phyloP scores from a whole-genome alignment of 75 land plant species.

The Chamaecyparis obtusa region DNA sequence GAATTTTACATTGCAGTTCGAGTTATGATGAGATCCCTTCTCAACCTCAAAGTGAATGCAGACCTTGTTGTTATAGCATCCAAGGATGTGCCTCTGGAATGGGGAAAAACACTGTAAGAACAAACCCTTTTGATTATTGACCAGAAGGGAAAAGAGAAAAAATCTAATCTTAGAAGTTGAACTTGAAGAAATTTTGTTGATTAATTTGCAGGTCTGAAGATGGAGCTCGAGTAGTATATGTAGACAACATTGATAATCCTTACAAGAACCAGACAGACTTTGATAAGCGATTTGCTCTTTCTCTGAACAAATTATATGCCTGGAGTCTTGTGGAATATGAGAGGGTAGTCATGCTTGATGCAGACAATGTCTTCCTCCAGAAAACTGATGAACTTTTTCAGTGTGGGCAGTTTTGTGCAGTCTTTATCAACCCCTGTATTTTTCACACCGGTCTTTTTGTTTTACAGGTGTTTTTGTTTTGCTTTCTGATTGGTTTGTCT shows the following conservation, averaged over 20 bases:
- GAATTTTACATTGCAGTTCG: constrained; percentile 42
- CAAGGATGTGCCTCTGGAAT: constrained; percentile 20
- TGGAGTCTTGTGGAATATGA: constrained; percentile 91
- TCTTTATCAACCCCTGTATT: constrained; percentile 82
- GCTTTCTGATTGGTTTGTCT: neutral
- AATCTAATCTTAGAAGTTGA: neutral
- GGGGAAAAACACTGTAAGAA: constrained; percentile 36
- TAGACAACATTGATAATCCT: constrained; percentile 82
- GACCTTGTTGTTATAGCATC: constrained; percentile 50
- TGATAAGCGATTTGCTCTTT: constrained; percentile 62
- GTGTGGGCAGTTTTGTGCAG: constrained; percentile 51
- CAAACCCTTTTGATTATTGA: neutral
- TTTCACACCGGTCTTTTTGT: constrained; percentile 32
- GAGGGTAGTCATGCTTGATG: constrained; percentile 90
- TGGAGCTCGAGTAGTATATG: constrained; percentile 70
- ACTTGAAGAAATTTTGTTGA: neutral
- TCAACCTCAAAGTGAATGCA: constrained; percentile 24
- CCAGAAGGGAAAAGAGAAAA: too few species aligned
- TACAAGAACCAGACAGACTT: constrained; percentile 55
- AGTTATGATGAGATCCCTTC: constrained; percentile 33
- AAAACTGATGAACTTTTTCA: constrained; percentile 93
- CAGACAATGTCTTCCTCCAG: constrained; percentile 84
- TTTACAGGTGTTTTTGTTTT: constrained; percentile 1
- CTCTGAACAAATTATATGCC: constrained; percentile 93
- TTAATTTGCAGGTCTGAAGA: constrained; percentile 35